Evolutionary conservation across 371 early-diverging fungal genomes (phyloP), one percentile per base, ranked within the genome.

Genomic region (Entomophthora muscae): DNA sequence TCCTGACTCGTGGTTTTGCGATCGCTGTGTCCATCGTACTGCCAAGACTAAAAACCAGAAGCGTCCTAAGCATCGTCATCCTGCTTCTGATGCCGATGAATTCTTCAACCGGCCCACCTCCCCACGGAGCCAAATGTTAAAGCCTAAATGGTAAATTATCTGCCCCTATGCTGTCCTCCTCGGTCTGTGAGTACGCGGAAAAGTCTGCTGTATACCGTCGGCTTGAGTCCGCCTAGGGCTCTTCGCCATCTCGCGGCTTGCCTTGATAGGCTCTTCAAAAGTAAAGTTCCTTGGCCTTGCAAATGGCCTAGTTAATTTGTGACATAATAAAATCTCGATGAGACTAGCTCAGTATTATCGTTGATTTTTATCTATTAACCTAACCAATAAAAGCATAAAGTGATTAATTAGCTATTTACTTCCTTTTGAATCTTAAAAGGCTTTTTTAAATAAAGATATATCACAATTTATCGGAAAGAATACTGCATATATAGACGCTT

Each of bases 1-100:
- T 24, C 67, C 53, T 57, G 71, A 62, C 31, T 54, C 75, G 2
- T 79, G 80, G 80, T 73, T 66, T 33, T 79, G 80, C 66, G 42
- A 42, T 5, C 42, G 42, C 42, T 42, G 42, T 42, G 10, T 42
- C 42, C 42, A 42, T 17, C 42, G 42, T 17, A 42, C 5, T 42
- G 5, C 42, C 42, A 42, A 42, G 42, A n/a, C n/a, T n/a, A n/a
- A n/a, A n/a, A n/a, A n/a, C n/a, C n/a, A n/a, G n/a, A n/a, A n/a
- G n/a, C n/a, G n/a, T n/a, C n/a, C n/a, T n/a, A 5, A 42, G 42
- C 42, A 42, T 17, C 5, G 10, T 42, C 42, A 42, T 42, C 42
- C 42, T 42, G 42, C 42, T 17, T 42, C 42, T 17, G 42, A 42
- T 5, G 42, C 5, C 5, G 42, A 10, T 42, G 42, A 42, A 10